These are phyloP conservation scores for Barnettozyma pratensis DNA, from an alignment of 805 yeast species.

Conservation along the genomic window DNA sequence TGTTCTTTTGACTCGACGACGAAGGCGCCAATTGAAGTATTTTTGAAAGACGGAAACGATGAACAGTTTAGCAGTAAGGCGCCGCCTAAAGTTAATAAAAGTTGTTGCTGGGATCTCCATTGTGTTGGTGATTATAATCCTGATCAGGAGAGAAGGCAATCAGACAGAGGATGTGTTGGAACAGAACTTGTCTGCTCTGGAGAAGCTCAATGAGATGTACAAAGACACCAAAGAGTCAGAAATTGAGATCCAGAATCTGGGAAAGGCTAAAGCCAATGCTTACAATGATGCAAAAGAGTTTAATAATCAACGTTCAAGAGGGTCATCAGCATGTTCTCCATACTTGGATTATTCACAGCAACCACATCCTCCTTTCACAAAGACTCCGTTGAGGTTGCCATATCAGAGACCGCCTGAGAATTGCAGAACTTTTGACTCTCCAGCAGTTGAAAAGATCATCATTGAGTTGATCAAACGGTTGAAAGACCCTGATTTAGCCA, in stretches of 20 bases:
- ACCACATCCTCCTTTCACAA: conserved; percentile 50
- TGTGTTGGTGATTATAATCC: neutral
- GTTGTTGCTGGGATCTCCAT: neutral
- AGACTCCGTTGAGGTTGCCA: conserved; percentile 54
- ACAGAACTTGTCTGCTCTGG: conserved; percentile 2
- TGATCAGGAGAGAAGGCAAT: neutral
- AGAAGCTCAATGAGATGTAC: conserved; percentile 1
- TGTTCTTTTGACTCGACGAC: neutral
- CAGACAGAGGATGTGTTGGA: conserved; percentile 3
- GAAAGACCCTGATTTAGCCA: conserved; percentile 59
- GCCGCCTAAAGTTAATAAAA: neutral
- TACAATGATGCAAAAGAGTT: neutral
- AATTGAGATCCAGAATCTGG: neutral
- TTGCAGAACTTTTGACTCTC: conserved; percentile 70
- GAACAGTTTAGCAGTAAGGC: neutral
- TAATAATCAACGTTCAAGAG: neutral
- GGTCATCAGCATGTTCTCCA: conserved; percentile 43
- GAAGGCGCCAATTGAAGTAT: neutral
- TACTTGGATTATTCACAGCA: conserved; percentile 55
- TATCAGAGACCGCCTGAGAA: conserved; percentile 67
- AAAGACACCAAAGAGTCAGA: neutral
- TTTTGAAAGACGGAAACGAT: neutral
- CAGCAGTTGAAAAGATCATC: conserved; percentile 57
- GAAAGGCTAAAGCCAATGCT: no score
- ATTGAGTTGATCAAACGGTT: conserved; percentile 45